phyloP scores from a whole-genome alignment of 345 rosid genomes.

The Carallia pectinifolia region DNA sequence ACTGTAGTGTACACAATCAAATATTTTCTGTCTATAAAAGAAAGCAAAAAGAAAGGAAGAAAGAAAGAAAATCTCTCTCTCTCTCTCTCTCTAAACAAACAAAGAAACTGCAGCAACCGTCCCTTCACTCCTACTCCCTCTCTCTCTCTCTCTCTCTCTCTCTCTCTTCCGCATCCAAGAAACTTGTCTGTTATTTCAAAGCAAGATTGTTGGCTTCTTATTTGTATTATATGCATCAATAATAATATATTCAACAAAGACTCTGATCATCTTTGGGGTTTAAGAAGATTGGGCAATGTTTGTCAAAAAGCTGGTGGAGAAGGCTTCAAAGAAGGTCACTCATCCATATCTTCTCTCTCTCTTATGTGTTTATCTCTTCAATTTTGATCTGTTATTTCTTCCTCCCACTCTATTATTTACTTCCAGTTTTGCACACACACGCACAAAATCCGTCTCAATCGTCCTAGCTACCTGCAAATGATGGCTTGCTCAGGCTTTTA shows the following conservation, averaged over 20 bases:
- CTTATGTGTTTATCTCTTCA: not conserved
- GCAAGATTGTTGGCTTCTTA: slow-evolving; percentile 12
- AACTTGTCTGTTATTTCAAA: slow-evolving; percentile 28
- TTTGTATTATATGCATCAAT: not conserved
- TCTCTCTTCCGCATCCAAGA: not conserved
- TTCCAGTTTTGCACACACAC: too few relatives aligned
- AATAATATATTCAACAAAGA: too few relatives aligned
- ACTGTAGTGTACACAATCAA: slow-evolving; percentile 1
- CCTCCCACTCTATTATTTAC: not conserved
- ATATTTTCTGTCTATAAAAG: not conserved
- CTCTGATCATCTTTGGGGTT: too few relatives aligned
- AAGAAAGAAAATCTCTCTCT: slow-evolving; percentile 15
- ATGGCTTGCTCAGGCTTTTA: too few relatives aligned
- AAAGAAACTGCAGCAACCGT: not conserved
- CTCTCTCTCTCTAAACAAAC: not conserved
- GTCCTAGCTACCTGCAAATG: too few relatives aligned
- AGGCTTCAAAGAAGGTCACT: slow-evolving; percentile 53
- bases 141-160: not conserved
- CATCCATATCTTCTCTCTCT: not conserved
- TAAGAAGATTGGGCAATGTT: slow-evolving; percentile 35
- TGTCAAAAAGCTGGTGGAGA: slow-evolving; percentile 65
- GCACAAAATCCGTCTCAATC: too few relatives aligned
- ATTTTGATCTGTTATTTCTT: not conserved
- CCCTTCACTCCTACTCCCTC: not conserved
- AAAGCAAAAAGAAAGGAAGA: not conserved